Conservation (phyloP, 257 asterid species). For the Nicotiana attenuata region DNA sequence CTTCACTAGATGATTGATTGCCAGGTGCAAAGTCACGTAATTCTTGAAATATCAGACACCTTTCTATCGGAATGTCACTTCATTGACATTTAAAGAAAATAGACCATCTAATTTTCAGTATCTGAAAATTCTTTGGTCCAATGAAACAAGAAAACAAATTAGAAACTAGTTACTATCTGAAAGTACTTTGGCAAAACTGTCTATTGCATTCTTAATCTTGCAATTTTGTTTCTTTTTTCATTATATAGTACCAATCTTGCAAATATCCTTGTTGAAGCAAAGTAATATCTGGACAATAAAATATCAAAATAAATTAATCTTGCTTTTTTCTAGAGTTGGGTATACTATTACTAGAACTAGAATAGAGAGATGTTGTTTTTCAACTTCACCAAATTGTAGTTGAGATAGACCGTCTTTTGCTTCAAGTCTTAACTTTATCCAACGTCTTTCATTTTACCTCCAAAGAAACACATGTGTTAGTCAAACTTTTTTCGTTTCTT, state of each 20-base stretch:
- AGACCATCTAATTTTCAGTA: too few species aligned
- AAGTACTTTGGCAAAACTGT: too few species aligned
- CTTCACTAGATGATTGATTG: not conserved
- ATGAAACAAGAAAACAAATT: not conserved
- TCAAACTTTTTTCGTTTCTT: not conserved
- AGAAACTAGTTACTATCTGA: not conserved
- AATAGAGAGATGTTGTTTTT: not conserved
- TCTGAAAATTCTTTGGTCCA: not conserved
- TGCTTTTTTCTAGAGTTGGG: constrained; percentile 7
- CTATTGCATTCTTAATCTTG: not conserved
- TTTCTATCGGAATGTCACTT: not conserved
- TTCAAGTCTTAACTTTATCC: not conserved
- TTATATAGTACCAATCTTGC: not conserved
- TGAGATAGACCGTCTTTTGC: not conserved
- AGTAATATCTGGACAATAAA: not conserved
- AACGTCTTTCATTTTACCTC: not conserved
- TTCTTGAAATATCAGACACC: not conserved
- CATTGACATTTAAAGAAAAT: not conserved
- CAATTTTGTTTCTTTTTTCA: not conserved
- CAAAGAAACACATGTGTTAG: not conserved
- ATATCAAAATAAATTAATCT: not conserved
- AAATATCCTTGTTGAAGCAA: not conserved
- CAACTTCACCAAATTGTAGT: constrained; percentile 6
- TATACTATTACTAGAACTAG: too few species aligned
- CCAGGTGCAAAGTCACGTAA: not conserved